Evolutionary conservation across 177 flowering plant genomes (phyloP).

Genomic region (Vitis hybrid): DNA sequence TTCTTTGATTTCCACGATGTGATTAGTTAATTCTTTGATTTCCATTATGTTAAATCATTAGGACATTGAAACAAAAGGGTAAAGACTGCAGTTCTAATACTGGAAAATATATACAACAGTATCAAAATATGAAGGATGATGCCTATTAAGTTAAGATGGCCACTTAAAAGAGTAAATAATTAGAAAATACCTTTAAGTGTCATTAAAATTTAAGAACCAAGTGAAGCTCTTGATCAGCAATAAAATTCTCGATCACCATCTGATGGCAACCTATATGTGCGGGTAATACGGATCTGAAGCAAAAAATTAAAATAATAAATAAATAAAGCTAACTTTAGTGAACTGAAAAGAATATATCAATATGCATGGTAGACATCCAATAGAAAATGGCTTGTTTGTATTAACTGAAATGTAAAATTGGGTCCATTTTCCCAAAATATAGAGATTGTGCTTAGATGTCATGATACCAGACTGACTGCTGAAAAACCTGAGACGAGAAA

Average conservation of each 20-base stretch:
- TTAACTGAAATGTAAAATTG: neutral
- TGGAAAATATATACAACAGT: too few species aligned
- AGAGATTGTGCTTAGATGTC: neutral
- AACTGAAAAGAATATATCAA: neutral
- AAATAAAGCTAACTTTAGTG: neutral
- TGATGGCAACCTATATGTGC: constrained; percentile 42
- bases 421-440: neutral
- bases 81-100: too few species aligned
- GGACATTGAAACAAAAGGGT: too few species aligned
- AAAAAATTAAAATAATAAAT: constrained; percentile 3
- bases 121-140: too few species aligned
- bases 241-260: constrained; percentile 13
- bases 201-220: too few species aligned
- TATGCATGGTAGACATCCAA: neutral
- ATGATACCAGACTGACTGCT: neutral
- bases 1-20: too few species aligned
- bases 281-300: constrained; percentile 63
- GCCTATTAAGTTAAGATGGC: too few species aligned
- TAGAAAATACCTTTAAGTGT: too few species aligned
- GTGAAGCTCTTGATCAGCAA: neutral
- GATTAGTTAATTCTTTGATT: too few species aligned
- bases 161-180: too few species aligned
- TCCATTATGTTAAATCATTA: too few species aligned
- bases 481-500: neutral
- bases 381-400: neutral